Conservation (phyloP, 1,284 basidiomycete genomes). For the Cerrena zonata region DNA sequence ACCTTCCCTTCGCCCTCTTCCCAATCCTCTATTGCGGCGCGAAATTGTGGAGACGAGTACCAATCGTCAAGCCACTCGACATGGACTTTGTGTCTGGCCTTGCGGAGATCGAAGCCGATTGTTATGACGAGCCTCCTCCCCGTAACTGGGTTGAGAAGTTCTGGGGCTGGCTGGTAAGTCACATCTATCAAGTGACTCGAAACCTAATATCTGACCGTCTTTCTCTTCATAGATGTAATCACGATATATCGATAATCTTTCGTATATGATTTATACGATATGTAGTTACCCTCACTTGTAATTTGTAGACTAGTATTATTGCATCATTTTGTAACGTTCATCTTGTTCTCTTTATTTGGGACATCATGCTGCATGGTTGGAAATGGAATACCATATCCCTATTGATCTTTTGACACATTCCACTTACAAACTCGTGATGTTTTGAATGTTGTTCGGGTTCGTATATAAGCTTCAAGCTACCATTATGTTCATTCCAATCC, state of each 20-base stretch:
- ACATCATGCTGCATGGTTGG: no score
- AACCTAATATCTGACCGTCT: neutral
- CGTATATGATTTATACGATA: neutral
- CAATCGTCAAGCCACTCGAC: constrained; percentile 45
- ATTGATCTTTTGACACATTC: no score
- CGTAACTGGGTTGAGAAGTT: constrained; percentile 61
- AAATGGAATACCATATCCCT: no score
- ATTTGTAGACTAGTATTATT: neutral
- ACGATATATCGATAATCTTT: neutral
- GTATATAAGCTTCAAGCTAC: no score
- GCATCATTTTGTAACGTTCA: neutral
- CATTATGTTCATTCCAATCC: no score
- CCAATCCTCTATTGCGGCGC: constrained; percentile 65
- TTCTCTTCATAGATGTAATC: neutral
- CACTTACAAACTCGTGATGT: no score
- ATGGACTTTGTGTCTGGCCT: constrained; percentile 78
- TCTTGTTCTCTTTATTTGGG: neutral
- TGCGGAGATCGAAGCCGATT: constrained; percentile 65
- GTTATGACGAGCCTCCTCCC: constrained; percentile 66
- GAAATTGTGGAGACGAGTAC: constrained; percentile 46
- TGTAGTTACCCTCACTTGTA: neutral
- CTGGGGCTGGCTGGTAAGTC: constrained; percentile 68
- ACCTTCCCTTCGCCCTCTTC: constrained; percentile 74
- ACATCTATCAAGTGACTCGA: no score
- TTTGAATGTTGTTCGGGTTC: no score